Evolutionary conservation across 805 yeast species (phyloP).

Genomic region (Yarrowia osloensis): DNA sequence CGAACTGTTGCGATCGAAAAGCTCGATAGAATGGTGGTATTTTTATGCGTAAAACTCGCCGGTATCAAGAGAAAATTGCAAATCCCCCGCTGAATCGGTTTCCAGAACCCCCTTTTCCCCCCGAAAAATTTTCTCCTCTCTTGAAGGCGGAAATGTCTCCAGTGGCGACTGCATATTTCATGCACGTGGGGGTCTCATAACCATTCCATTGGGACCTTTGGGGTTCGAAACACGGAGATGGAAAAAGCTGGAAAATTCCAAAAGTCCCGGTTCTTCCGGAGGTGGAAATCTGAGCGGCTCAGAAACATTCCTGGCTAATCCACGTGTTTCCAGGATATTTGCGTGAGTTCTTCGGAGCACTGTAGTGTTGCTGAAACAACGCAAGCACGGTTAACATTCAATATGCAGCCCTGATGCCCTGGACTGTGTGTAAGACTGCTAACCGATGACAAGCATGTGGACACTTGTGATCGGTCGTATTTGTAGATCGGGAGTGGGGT

Average conservation of each 20-base stretch:
- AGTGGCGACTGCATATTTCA: constrained; percentile 18
- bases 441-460: neutral
- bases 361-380: neutral
- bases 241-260: constrained; percentile 8
- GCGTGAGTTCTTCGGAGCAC: neutral
- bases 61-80: neutral
- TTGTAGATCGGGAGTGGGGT: neutral
- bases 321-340: neutral
- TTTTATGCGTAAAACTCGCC: neutral
- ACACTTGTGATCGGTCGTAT: neutral
- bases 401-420: constrained; percentile 14
- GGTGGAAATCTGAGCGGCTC: neutral
- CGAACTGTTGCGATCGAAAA: neutral
- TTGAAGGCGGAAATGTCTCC: neutral
- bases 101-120: neutral
- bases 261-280: neutral
- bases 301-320: neutral
- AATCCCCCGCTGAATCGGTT: neutral
- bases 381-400: neutral
- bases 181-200: neutral
- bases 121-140: neutral
- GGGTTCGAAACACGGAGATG: neutral
- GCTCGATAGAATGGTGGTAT: neutral
- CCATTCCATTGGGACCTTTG: constrained; percentile 10
- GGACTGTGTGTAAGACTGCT: too few relatives aligned